Evolutionary conservation across 169 alveolate genomes (phyloP).

Genomic region (Plasmodium coatneyi): DNA sequence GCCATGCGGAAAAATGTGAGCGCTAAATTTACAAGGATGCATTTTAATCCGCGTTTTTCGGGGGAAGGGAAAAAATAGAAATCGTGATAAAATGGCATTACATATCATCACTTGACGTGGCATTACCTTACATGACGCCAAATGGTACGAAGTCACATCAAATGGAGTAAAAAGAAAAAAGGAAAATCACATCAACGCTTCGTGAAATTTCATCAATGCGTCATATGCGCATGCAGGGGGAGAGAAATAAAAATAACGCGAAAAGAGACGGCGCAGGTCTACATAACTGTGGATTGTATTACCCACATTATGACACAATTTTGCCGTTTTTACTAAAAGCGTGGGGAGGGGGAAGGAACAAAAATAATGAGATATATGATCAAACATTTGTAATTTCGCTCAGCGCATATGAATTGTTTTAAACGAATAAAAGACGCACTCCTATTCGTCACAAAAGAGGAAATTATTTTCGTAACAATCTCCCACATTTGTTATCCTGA

Average conservation of each 20-base stretch:
- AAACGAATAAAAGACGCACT: background rate
- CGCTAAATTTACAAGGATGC: background rate
- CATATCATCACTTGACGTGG: background rate
- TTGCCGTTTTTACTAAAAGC: background rate
- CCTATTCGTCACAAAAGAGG: background rate
- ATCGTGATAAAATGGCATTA: background rate
- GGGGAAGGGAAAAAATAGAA: background rate
- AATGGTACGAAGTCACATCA: background rate
- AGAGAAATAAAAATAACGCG: background rate
- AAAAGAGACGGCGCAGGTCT: background rate
- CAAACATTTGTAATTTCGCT: background rate
- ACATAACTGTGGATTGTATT: background rate
- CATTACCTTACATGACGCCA: background rate
- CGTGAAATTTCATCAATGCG: background rate
- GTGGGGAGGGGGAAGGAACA: background rate
- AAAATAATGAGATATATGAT: background rate
- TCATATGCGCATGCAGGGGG: background rate
- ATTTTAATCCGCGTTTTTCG: background rate
- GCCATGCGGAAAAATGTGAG: background rate
- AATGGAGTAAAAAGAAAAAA: background rate
- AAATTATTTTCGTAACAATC: background rate
- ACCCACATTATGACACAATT: background rate
- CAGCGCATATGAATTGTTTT: background rate
- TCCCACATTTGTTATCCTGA: background rate
- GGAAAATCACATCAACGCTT: background rate